These are phyloP conservation scores for Erodium maritimum DNA, from an alignment of 345 rosid species.

Conservation along the genomic window DNA sequence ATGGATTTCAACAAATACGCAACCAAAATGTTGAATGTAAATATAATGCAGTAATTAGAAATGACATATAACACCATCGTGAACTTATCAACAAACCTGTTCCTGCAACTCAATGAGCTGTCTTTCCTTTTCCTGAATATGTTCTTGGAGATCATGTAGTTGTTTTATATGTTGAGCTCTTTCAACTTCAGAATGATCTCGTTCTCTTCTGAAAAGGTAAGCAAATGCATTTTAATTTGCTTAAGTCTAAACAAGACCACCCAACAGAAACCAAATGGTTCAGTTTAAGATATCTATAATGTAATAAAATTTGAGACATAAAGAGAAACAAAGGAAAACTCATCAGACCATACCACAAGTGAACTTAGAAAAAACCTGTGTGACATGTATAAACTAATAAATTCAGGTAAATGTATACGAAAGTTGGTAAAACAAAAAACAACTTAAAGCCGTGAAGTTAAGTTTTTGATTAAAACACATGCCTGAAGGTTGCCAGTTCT, in stretches of 20 bases:
- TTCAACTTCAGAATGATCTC: slow-evolving; percentile 96
- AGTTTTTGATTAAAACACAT: not conserved
- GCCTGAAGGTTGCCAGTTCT: slow-evolving; percentile 82
- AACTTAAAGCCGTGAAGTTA: slow-evolving; percentile 1
- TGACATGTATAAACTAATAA: too few species aligned
- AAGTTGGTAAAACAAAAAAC: too few species aligned
- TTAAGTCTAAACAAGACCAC: too few species aligned
- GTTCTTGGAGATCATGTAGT: slow-evolving; percentile 82
- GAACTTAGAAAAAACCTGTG: not conserved
- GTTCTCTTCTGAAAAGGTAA: slow-evolving; percentile 67
- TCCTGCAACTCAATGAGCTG: slow-evolving; percentile 80
- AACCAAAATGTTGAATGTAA: not conserved
- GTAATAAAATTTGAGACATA: not conserved
- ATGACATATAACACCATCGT: not conserved
- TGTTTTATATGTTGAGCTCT: slow-evolving; percentile 69
- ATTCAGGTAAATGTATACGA: too few species aligned
- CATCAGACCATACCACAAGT: too few species aligned
- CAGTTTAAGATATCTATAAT: not conserved
- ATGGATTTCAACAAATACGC: not conserved
- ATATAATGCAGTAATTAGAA: not conserved
- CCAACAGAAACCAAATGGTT: too few species aligned
- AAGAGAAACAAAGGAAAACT: too few species aligned
- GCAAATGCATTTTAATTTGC: not conserved
- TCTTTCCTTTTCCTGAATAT: slow-evolving; percentile 79
- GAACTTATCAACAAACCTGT: slow-evolving; percentile 40